Evolutionary conservation across 2,329 filamentous ascomycete species (phyloP), one percentile per base, ranked within the genome.

Genomic region (Epichloe scottii): DNA sequence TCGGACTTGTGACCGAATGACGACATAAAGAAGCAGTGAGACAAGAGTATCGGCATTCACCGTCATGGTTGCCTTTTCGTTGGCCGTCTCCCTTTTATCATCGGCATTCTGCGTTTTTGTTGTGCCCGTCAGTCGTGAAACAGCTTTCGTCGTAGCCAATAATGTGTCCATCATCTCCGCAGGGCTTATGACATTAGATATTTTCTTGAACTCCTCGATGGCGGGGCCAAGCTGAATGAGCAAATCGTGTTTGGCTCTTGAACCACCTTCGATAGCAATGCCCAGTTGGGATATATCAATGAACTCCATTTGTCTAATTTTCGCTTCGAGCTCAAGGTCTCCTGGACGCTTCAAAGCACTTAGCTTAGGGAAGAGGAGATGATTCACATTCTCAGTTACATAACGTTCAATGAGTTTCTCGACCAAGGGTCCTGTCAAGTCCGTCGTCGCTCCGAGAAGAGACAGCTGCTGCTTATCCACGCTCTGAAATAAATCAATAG

Each of bases 381-480:
- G 85, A 59, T 98, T 91, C 6, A 97, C 81, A 64, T 95, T 91
- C 63, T 97, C 93, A 0, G 88, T 82, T 41, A 98, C 82, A 67
- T 98, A 96, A 46, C 89, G 84, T 67, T 98, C 93, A 57, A 98
- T 96, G 60, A 98, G 76, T 54, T 87, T 83, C 69, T 98, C 94
- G 1, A 98, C 90, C 8, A 94, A 71, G 1, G 90, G 88, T 0
- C 93, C 91, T 0, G 93, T 97, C 48, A 98, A 71, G 63, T 96
- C 89, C 2, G 94, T 98, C 1, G 89, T 95, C 4, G 90, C 87
- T 17, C 90, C 93, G 4, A 98, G 75, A 37, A 95, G 76, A 3
- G 91, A 96, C 30, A 98, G 73, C 61, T 97, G 93, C 60, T 95
- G 88, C 65, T 95, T 95, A 64, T 98, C 93, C 5, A 98, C 91